Evolutionary conservation across 2,329 filamentous ascomycete genomes (phyloP).

Genomic region (Aspergillus fijiensis): DNA sequence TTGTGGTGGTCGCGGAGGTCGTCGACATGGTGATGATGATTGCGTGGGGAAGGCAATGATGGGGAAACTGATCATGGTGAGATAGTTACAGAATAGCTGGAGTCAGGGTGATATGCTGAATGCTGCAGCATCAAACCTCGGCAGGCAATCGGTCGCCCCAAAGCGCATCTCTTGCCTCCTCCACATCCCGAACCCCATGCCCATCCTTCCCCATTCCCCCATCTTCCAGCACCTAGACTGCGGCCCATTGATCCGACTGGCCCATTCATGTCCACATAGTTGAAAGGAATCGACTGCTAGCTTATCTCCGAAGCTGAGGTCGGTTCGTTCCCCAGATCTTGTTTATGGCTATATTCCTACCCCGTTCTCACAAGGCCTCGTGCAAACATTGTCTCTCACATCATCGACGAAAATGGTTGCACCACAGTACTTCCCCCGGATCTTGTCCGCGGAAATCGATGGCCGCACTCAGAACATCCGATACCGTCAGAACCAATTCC

Average conservation of each 20-base stretch:
- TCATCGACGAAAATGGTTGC: conserved; percentile 11
- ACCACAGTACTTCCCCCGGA: conserved; percentile 23
- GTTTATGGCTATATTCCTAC: conserved; percentile 1
- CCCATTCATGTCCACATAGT: not conserved
- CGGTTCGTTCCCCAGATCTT: not conserved
- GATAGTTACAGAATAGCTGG: not conserved
- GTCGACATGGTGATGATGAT: conserved; percentile 23
- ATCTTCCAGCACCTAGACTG: not conserved
- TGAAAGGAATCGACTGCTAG: not conserved
- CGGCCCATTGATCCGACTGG: not conserved
- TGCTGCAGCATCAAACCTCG: not conserved
- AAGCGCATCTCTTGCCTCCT: conserved; percentile 16
- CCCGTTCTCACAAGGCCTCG: not conserved
- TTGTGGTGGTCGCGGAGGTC: conserved; percentile 16
- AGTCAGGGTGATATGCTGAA: not conserved
- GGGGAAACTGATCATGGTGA: not conserved
- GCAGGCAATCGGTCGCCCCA: not conserved
- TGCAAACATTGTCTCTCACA: not conserved
- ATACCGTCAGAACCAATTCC: conserved; percentile 43
- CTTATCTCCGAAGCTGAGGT: not conserved
- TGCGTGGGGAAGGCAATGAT: not conserved
- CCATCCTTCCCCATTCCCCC: not conserved
- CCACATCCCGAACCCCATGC: conserved; percentile 23
- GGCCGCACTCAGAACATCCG: conserved; percentile 40
- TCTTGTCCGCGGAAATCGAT: conserved; percentile 39